These are phyloP conservation scores for Kodamaea derodonti DNA, from an alignment of 1,139 yeast species.

Conservation along the genomic window DNA sequence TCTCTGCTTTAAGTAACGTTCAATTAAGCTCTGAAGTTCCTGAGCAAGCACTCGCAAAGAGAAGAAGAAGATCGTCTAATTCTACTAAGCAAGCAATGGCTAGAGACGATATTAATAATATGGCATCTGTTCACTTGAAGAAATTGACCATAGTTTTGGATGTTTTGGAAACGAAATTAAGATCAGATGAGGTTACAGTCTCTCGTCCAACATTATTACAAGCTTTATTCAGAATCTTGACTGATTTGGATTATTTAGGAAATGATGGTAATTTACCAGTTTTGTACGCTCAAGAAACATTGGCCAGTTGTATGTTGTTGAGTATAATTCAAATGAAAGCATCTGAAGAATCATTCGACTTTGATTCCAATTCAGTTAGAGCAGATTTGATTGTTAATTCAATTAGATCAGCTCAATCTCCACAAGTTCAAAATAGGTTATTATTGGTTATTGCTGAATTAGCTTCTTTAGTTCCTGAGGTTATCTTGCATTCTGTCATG, in stretches of 20 bases:
- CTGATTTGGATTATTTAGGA: constrained; percentile 85
- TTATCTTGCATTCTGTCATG: constrained; percentile 93
- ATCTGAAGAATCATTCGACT: constrained; percentile 20
- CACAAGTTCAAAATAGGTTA: constrained; percentile 90
- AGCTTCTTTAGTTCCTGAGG: constrained; percentile 87
- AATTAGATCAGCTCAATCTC: constrained; percentile 82
- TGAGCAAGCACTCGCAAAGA: constrained; percentile 53
- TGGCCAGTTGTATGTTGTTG: constrained; percentile 81
- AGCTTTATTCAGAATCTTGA: constrained; percentile 64
- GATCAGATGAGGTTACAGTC: constrained; percentile 15
- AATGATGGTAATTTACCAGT: constrained; percentile 91
- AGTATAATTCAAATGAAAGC: constrained; percentile 52
- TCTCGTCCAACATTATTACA: constrained; percentile 50
- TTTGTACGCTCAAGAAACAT: constrained; percentile 82
- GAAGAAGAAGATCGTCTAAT: constrained; percentile 78
- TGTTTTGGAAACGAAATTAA: constrained; percentile 55
- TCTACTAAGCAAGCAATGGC: constrained; percentile 74
- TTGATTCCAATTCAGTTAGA: constrained; percentile 69
- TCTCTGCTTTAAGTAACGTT: constrained; percentile 47
- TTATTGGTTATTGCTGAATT: constrained; percentile 81
- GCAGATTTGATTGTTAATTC: constrained; percentile 90
- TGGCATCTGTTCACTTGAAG: constrained; percentile 76
- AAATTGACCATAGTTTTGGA: constrained; percentile 79
- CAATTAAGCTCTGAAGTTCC: constrained; percentile 44
- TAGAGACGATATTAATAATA: constrained; percentile 60